Base-by-base conservation (phyloP, 2,329 filamentous ascomycete genomes). In the Sporothrix sp. region DNA sequence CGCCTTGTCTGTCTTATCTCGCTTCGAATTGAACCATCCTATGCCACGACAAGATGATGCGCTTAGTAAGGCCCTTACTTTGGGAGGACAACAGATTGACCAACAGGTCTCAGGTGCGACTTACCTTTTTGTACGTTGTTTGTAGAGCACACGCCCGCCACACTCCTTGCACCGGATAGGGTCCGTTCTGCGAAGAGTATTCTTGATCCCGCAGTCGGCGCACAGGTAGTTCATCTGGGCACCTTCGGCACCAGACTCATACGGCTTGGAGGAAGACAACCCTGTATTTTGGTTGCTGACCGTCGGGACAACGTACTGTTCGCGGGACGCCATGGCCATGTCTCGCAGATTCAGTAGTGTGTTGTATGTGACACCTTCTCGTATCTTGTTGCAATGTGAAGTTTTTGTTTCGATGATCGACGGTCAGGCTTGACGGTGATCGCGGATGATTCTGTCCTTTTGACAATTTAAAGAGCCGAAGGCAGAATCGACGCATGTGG, bases 1-100 rank as follows among this genome's bases (percentile, higher is more conserved):
- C n/a, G n/a, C n/a, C n/a, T n/a, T 18, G 25, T 11, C 8, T n/a
- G 20, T 4, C 56, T 75, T 68, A 97, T 70, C 91, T 81, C 47
- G 93, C 93, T 74, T 98, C 90, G 63, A 98, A 97, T 71, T 98
- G 93, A 47, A 97, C 90, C 90, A 97, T 96, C 64, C 91, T 95
- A 44, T 37, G 5, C 18, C 13, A 2, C 9, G n/a, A n/a, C n/a
- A n/a, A n/a, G n/a, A n/a, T n/a, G n/a, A n/a, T n/a, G n/a, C n/a
- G n/a, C n/a, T n/a, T n/a, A n/a, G n/a, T n/a, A n/a, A n/a, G n/a
- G n/a, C n/a, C n/a, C n/a, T n/a, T n/a, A n/a, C n/a, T n/a, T n/a
- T n/a, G n/a, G 10, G 20, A 13, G 9, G 32, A 16, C 7, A 7
- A n/a, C 5, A 37, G 56, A 4, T 39, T 30, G 25, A 16, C 9